These are phyloP conservation scores for Catharanthus roseus DNA, from an alignment of 257 asterid species.

Conservation along the genomic window DNA sequence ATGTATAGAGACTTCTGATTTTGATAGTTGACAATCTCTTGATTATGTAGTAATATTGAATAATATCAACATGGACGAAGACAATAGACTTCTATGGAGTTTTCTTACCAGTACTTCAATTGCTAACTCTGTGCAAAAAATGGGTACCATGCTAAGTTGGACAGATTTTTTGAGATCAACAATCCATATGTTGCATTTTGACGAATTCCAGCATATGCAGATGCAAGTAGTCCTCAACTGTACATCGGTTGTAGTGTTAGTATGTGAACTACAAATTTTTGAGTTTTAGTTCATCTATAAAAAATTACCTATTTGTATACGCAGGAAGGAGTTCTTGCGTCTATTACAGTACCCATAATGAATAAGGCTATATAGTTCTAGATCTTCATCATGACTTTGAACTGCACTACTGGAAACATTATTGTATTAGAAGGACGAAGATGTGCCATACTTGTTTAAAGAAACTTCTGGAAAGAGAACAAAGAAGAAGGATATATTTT, in stretches of 20 bases:
- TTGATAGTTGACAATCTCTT: neutral
- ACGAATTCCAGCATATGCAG: neutral
- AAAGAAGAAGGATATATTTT: too few relatives aligned
- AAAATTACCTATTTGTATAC: too few relatives aligned
- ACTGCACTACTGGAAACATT: too few relatives aligned
- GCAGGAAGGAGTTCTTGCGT: neutral
- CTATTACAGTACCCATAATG: too few relatives aligned
- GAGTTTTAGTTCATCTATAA: neutral
- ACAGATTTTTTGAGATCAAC: neutral
- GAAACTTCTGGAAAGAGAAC: too few relatives aligned
- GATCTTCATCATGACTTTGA: too few relatives aligned
- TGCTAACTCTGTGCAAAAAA: neutral
- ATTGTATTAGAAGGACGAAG: too few relatives aligned
- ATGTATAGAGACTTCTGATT: neutral
- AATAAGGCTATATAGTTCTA: too few relatives aligned
- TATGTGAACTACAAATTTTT: neutral
- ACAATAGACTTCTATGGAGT: neutral
- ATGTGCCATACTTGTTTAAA: too few relatives aligned
- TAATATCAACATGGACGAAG: neutral
- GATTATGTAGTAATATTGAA: neutral
- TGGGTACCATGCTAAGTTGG: too few relatives aligned
- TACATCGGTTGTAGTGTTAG: too few relatives aligned
- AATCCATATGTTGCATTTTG: neutral
- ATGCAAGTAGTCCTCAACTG: neutral
- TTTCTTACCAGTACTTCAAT: neutral